Evolutionary conservation across 202 grass and related monocot genomes (phyloP).

Genomic region (Dendrocalamus latiflorus): DNA sequence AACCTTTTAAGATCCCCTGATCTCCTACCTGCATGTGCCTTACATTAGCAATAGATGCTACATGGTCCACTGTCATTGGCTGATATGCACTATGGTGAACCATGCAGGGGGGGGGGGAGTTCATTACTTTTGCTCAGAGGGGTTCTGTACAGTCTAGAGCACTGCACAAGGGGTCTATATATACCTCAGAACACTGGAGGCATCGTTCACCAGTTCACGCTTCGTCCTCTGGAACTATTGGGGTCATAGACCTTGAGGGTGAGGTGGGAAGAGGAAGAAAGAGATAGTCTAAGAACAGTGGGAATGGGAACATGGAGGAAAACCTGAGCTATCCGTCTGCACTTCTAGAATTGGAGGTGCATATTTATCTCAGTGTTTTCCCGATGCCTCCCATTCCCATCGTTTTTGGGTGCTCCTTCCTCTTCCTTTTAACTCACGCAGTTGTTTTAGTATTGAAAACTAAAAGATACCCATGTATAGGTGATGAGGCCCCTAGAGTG

Average conservation of each 20-base stretch:
- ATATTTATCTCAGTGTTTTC: constrained; percentile 3
- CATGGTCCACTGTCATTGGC: not conserved
- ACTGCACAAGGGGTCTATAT: constrained; percentile 4
- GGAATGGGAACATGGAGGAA: constrained; percentile 36
- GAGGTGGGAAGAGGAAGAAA: constrained; percentile 21
- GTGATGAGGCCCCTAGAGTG: too few species aligned
- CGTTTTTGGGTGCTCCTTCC: not conserved
- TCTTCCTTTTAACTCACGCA: too few species aligned
- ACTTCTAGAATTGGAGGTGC: not conserved
- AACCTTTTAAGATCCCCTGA: not conserved
- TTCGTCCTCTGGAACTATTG: too few species aligned
- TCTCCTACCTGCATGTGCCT: not conserved
- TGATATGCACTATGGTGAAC: not conserved
- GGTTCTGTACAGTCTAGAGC: not conserved
- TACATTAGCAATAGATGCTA: too few species aligned
- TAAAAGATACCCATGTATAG: too few species aligned
- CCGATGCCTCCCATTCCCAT: constrained; percentile 15
- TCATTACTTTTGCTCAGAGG: not conserved
- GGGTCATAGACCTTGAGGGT: too few species aligned
- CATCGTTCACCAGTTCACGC: too few species aligned
- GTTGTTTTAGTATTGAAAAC: too few species aligned
- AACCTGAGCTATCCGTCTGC: not conserved
- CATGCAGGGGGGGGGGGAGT: not conserved
- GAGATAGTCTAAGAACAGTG: constrained; percentile 5
- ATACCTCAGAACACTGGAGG: not conserved